Conservation (phyloP, 495 filamentous ascomycete species). For the Pyrenopolyporus hunteri region DNA sequence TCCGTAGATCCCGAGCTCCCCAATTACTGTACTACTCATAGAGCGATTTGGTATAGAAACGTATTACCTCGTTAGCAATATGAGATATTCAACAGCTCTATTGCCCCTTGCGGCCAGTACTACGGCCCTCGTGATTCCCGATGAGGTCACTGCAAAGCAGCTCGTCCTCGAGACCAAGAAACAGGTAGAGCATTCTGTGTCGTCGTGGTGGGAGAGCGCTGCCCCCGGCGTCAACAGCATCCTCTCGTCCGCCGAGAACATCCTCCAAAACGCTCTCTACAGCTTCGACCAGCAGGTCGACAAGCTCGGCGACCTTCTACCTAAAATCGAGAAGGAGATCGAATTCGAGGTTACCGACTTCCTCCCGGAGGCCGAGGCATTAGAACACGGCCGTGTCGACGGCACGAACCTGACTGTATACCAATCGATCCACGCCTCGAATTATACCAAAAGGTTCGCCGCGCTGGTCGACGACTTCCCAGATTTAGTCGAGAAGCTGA, state of each 20-base stretch:
- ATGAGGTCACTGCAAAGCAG: constrained; percentile 53
- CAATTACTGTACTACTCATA: background rate
- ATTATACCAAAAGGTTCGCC: constrained; percentile 76
- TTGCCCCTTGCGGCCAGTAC: constrained; percentile 60
- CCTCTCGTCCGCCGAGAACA: constrained; percentile 48
- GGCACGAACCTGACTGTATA: constrained; percentile 72
- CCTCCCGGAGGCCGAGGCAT: constrained; percentile 34
- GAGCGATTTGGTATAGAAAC: background rate
- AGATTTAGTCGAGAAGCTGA: constrained; percentile 72
- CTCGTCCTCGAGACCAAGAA: constrained; percentile 31
- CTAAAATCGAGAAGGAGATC: constrained; percentile 3
- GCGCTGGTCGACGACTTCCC: constrained; percentile 71
- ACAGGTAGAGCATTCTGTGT: constrained; percentile 29
- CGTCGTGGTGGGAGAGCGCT: constrained; percentile 20
- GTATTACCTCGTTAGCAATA: constrained; percentile 19
- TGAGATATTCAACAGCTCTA: constrained; percentile 51
- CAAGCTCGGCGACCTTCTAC: constrained; percentile 21
- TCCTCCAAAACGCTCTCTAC: constrained; percentile 47
- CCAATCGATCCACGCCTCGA: constrained; percentile 72
- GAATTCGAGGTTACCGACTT: constrained; percentile 21
- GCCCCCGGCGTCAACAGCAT: constrained; percentile 27
- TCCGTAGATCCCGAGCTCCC: constrained; percentile 25
- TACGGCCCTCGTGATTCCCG: constrained; percentile 66
- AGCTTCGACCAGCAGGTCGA: constrained; percentile 41
- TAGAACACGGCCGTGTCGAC: constrained; percentile 29